phyloP scores from a whole-genome alignment of 495 filamentous ascomycete species.

The Podospora tetraspora region DNA sequence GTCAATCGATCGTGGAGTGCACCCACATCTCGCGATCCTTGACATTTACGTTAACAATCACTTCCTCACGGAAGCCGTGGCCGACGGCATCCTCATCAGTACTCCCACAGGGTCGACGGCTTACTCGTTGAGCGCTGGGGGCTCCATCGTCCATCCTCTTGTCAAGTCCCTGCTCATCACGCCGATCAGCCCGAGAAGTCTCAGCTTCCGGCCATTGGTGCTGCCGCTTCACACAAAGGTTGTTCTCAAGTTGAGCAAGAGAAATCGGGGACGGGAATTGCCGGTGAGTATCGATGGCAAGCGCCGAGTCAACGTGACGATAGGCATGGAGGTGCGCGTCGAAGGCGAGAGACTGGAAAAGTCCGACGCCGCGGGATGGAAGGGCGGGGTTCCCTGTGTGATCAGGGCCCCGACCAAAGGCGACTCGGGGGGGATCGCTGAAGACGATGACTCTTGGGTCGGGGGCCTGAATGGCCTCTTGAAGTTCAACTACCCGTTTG shows the following conservation, averaged over 20 bases:
- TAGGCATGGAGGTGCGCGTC: constrained; percentile 84
- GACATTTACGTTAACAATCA: constrained; percentile 80
- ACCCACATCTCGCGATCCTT: constrained; percentile 84
- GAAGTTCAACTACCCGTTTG: constrained; percentile 98
- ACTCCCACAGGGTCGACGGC: constrained; percentile 94
- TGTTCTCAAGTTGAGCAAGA: constrained; percentile 71
- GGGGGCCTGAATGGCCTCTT: constrained; percentile 88
- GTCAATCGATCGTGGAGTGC: constrained; percentile 81
- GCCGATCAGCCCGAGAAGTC: constrained; percentile 85
- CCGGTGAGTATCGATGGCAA: constrained; percentile 88
- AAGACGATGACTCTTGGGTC: constrained; percentile 89
- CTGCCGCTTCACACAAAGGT: constrained; percentile 85
- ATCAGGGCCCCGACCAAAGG: constrained; percentile 46
- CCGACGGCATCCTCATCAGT: constrained; percentile 89
- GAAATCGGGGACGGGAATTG: constrained; percentile 75
- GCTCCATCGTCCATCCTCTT: constrained; percentile 91
- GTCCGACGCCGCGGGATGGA: constrained; percentile 44
- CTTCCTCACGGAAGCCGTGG: constrained; percentile 85
- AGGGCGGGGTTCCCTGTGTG: constrained; percentile 66
- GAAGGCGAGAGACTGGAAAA: constrained; percentile 69
- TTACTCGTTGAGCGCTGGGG: constrained; percentile 85
- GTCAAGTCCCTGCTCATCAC: constrained; percentile 84
- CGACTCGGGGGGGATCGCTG: constrained; percentile 42
- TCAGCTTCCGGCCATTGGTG: constrained; percentile 88
- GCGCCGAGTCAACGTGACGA: constrained; percentile 62